A percentile compares a stretch with the other conserved stretches of the same genome.
Conservation (phyloP, 2,329 filamentous ascomycete genomes). For the Dactylonectria macrodidyma region DNA sequence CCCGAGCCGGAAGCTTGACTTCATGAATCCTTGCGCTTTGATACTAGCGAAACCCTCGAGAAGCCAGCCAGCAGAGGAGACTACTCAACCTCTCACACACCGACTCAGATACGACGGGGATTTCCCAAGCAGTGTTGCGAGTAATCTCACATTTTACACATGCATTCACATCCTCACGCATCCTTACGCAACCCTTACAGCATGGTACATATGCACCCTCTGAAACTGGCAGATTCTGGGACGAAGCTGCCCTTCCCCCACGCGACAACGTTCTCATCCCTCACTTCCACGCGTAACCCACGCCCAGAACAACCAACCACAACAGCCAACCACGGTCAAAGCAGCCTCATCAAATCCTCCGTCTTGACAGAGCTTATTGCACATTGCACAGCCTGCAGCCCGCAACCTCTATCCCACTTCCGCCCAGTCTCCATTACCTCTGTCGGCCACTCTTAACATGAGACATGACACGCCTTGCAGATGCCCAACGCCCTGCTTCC, state of each 20-base stretch:
- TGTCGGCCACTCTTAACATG: neutral
- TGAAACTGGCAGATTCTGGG: conserved; percentile 1
- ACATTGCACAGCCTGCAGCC: conserved; percentile 20
- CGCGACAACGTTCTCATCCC: conserved; percentile 9
- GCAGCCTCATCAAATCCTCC: neutral
- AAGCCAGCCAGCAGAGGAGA: neutral
- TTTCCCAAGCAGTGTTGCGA: conserved; percentile 4
- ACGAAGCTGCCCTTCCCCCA: conserved; percentile 7
- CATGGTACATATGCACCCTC: neutral
- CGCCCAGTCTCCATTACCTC: conserved; percentile 1
- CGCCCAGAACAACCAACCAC: neutral
- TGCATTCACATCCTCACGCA: conserved; percentile 2
- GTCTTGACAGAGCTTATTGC: neutral
- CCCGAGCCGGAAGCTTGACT: neutral
- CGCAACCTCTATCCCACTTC: conserved; percentile 12
- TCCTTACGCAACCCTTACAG: conserved; percentile 2
- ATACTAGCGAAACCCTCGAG: neutral
- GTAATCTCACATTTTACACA: conserved; percentile 14
- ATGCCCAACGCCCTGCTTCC: conserved; percentile 12
- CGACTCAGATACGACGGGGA: conserved; percentile 19
- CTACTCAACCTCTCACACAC: conserved; percentile 26
- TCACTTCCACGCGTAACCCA: conserved; percentile 1
- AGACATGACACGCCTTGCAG: conserved; percentile 6
- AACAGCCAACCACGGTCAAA: neutral
- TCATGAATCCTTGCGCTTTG: neutral